Conservation (phyloP, 768 basidiomycete genomes). For the Exsudoporus frostii region DNA sequence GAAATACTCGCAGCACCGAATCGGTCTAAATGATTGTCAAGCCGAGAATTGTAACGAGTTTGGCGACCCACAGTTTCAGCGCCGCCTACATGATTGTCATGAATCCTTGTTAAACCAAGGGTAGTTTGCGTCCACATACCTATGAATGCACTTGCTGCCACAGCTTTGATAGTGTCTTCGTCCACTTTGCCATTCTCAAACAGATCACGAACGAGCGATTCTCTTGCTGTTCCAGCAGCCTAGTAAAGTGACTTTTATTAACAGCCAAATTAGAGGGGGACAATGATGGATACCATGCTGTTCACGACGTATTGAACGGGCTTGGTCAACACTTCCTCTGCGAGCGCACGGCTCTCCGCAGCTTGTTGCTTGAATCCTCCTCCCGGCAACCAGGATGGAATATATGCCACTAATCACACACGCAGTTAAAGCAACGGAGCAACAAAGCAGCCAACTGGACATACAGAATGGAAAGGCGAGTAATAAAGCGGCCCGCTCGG, state of each 20-base stretch:
- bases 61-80: constrained; percentile 24
- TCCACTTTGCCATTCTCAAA: not conserved
- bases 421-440: not conserved
- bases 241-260: not conserved
- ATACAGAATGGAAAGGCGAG: constrained; percentile 26
- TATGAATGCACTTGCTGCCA: constrained; percentile 22
- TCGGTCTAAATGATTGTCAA: constrained; percentile 10
- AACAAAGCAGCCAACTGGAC: not conserved
- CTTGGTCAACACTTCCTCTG: constrained; percentile 17
- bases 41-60: too few relatives aligned
- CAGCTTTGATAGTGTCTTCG: constrained; percentile 18
- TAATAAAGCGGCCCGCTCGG: constrained; percentile 22
- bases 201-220: constrained; percentile 23
- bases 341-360: constrained; percentile 17
- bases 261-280: not conserved
- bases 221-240: constrained; percentile 19
- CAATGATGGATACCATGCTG: constrained; percentile 17
- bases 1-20: constrained; percentile 21
- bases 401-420: constrained; percentile 16
- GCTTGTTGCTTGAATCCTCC: constrained; percentile 23
- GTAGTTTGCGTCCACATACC: constrained; percentile 8
- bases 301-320: constrained; percentile 23
- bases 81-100: constrained; percentile 16
- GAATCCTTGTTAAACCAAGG: not conserved
- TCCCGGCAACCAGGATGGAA: constrained; percentile 36